Base-by-base conservation (phyloP, 2,329 filamentous ascomycete species). In the Pezicula radicicola region DNA sequence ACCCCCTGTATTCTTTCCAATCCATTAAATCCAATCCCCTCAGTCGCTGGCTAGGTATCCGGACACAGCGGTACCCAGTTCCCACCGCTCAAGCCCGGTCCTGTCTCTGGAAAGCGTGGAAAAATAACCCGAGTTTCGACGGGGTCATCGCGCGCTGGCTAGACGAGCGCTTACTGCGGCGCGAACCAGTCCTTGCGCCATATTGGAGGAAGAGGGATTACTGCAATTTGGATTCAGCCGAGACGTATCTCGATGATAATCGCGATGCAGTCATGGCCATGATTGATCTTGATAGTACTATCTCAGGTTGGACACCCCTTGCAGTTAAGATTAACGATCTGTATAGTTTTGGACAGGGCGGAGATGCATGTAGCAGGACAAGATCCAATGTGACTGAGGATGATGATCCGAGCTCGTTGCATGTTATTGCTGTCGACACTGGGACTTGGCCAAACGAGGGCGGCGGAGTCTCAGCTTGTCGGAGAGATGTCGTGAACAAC, bases 401-500 rank as follows among this genome's bases (percentile, higher is more conserved):
- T 37, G 35, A 37, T n/a, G 35, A 51, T 75, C 69, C 5, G 69
- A 72, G 6, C 68, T 70, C 25, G 70, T 65, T 41, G 4, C 74
- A 77, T 69, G 60, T 72, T 63, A 19, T 77, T 69, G 61, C 75
- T 30, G 48, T 62, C 4, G 60, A 64, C 55, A 62, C 60, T 21
- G 60, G 60, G 6, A 64, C 63, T 19, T 66, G 63, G 63, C 63
- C 63, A 6, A 66, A 65, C 51, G 63, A 66, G 46, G 60, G 61
- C 46, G 75, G 75, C 51, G 75, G 75, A 60, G 75, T 78, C 12
- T 77, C 75, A 41, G 74, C 74, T 40, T 78, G 75, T 61, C 69
- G 75, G 52, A 69, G 75, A 51, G 75, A 78, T 57, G 70, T 78
- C 66, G 72, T 78, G 55, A 77, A 78, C 52, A 74, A 73, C 19